These are phyloP conservation scores for Lasiodiplodia sp. DNA, from an alignment of 2,329 filamentous ascomycete genomes.

Conservation along the genomic window DNA sequence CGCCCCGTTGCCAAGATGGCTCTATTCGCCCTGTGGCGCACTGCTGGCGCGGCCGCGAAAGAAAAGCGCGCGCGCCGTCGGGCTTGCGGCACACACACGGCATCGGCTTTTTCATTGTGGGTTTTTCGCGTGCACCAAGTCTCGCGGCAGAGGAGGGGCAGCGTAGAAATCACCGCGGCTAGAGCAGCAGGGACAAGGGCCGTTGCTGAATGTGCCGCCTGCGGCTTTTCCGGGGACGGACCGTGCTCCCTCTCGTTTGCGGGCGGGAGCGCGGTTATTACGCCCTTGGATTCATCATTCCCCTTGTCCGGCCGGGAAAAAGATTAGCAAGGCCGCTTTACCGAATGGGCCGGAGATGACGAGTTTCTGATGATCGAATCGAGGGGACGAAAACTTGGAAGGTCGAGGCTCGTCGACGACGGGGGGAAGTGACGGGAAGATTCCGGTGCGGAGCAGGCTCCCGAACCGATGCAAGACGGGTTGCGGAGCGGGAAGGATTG, in stretches of 20 bases:
- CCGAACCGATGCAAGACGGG: background rate
- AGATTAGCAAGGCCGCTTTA: background rate
- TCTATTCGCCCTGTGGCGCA: background rate
- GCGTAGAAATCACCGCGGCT: no score
- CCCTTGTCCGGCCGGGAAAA: background rate
- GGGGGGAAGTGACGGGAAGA: background rate
- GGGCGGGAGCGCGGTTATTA: background rate
- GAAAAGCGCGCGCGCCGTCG: background rate
- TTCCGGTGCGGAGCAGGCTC: background rate
- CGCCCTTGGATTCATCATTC: background rate
- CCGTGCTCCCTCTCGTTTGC: background rate
- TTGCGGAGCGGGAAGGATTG: no score
- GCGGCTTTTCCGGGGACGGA: background rate
- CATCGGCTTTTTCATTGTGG: background rate
- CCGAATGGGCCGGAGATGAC: background rate
- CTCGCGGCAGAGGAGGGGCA: background rate
- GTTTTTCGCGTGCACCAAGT: background rate
- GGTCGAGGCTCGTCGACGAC: background rate
- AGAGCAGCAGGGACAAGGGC: background rate
- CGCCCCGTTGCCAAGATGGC: background rate
- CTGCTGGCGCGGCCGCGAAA: background rate
- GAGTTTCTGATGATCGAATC: background rate
- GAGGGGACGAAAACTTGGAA: background rate
- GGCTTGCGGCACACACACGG: background rate
- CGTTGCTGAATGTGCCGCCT: background rate